phyloP scores from a whole-genome alignment of 2,329 filamentous ascomycete species.

The Kalmusia sp. region DNA sequence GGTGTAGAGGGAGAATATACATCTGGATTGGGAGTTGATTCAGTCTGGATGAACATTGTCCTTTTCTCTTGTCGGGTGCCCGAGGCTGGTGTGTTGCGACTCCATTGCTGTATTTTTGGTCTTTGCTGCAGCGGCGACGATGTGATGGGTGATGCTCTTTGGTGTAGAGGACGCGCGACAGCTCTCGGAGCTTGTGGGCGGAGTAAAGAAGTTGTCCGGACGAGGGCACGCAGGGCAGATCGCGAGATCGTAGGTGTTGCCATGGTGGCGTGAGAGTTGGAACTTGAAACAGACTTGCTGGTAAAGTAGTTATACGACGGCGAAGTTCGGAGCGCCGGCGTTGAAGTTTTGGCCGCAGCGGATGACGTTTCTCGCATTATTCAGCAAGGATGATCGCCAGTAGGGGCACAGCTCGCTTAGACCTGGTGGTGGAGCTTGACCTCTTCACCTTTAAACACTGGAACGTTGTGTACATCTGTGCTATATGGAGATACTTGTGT shows the following conservation, averaged over 20 bases:
- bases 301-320: conserved; percentile 1
- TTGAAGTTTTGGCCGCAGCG: conserved; percentile 8
- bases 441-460: no score
- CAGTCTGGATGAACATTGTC: conserved; percentile 97
- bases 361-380: conserved; percentile 2
- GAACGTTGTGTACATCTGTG: no score
- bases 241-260: conserved; percentile 35
- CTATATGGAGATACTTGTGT: no score
- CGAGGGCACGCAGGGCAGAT: conserved; percentile 36
- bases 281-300: not conserved
- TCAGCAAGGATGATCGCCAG: no score
- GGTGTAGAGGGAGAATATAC: conserved; percentile 50
- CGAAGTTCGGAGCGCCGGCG: not conserved
- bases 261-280: conserved; percentile 24
- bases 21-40: conserved; percentile 92
- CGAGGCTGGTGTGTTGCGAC: conserved; percentile 17
- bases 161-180: conserved; percentile 45
- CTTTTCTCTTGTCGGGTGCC: conserved; percentile 52
- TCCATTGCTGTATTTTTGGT: conserved; percentile 36
- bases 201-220: conserved; percentile 29
- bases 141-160: conserved; percentile 41
- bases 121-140: conserved; percentile 39
- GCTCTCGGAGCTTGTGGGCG: conserved; percentile 30
- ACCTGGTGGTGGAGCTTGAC: no score
- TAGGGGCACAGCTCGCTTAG: no score